Percentiles rank a stretch among this genome's conserved stretches.
Conservation (phyloP, 345 rosid species). For the Euphorbia lathyris region DNA sequence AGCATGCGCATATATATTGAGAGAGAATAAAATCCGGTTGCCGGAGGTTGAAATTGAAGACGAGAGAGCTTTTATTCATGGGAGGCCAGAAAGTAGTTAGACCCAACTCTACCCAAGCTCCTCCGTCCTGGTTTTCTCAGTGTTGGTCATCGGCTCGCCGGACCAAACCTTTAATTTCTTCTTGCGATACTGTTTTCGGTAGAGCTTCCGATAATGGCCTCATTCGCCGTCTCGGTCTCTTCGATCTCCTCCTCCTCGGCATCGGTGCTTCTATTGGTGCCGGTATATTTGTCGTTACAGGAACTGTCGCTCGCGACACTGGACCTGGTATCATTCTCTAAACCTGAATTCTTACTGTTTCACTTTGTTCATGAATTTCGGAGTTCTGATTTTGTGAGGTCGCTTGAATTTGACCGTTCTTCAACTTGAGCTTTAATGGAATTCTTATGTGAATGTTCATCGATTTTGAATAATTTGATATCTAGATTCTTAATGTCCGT, state of each 20-base stretch:
- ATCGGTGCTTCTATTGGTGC: slow-evolving; percentile 95
- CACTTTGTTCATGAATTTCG: too few species aligned
- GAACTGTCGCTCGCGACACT: slow-evolving; percentile 90
- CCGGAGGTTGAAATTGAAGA: background rate
- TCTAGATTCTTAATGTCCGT: too few species aligned
- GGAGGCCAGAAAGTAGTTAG: background rate
- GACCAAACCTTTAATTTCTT: slow-evolving; percentile 42
- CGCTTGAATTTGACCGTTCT: too few species aligned
- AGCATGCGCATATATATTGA: background rate
- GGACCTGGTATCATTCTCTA: slow-evolving; percentile 65
- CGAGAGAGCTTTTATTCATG: background rate
- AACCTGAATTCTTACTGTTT: background rate
- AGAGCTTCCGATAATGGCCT: slow-evolving; percentile 47
- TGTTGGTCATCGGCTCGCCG: slow-evolving; percentile 75
- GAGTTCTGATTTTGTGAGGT: too few species aligned
- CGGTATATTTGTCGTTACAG: slow-evolving; percentile 91
- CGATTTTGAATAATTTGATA: background rate
- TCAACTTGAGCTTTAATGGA: background rate
- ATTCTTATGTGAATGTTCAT: background rate
- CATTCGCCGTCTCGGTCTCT: slow-evolving; percentile 73
- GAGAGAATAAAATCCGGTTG: background rate
- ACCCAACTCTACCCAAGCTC: slow-evolving; percentile 2
- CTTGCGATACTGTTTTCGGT: slow-evolving; percentile 27
- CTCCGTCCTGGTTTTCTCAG: slow-evolving; percentile 47
- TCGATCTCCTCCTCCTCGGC: slow-evolving; percentile 80